Conservation (phyloP, 225 moss, liverwort and hornwort species). For the Takakia lepidozioides region DNA sequence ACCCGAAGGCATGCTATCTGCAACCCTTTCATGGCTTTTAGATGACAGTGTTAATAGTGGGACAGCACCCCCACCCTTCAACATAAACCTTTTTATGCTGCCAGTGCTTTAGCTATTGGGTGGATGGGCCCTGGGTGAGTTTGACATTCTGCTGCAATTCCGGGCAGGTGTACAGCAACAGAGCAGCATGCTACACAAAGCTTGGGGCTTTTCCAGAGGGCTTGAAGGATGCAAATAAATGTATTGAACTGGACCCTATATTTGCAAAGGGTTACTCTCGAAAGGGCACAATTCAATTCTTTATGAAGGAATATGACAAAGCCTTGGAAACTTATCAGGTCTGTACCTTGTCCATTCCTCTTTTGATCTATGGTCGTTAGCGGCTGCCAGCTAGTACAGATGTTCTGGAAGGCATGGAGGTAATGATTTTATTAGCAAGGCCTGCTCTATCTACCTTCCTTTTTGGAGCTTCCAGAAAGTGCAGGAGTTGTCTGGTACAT, state of each 20-base stretch:
- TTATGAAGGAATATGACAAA: slow-evolving; percentile 99
- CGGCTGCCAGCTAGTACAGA: too few species aligned
- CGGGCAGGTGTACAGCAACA: slow-evolving; percentile 81
- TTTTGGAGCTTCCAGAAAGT: too few species aligned
- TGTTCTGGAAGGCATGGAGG: too few species aligned
- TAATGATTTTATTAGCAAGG: too few species aligned
- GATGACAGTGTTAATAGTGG: too few species aligned
- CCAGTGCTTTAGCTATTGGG: too few species aligned
- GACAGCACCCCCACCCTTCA: too few species aligned
- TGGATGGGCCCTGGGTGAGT: too few species aligned
- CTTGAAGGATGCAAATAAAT: slow-evolving; percentile 93
- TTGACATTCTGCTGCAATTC: too few species aligned
- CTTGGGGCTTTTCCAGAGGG: slow-evolving; percentile 93
- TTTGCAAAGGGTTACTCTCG: slow-evolving; percentile 95
- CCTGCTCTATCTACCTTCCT: too few species aligned
- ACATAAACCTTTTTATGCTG: neutral
- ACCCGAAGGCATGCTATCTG: slow-evolving; percentile 53
- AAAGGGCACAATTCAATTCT: slow-evolving; percentile 93
- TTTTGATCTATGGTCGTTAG: neutral
- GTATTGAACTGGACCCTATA: slow-evolving; percentile 71
- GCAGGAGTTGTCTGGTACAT: too few species aligned
- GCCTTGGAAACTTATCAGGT: slow-evolving; percentile 95
- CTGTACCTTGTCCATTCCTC: neutral
- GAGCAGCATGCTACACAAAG: slow-evolving; percentile 98
- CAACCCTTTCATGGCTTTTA: too few species aligned